phyloP scores from a whole-genome alignment of 2,329 filamentous ascomycete species.

The Mycosphaerella sp. region DNA sequence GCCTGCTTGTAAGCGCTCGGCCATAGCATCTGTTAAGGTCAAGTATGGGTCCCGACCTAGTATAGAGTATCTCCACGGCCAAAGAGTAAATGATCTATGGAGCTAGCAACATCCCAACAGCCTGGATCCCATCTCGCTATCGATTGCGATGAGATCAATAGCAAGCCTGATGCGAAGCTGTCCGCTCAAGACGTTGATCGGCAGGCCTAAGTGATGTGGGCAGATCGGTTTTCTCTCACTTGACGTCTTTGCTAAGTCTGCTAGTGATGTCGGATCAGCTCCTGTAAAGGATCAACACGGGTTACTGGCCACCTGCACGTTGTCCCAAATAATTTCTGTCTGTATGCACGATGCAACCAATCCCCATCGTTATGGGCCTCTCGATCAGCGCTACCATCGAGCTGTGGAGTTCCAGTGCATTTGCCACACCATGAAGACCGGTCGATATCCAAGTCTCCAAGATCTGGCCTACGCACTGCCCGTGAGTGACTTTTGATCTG shows the following conservation, averaged over 20 bases:
- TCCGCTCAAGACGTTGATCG: not conserved
- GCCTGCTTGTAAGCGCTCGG: not conserved
- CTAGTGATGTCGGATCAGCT: too few relatives aligned
- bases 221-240: too few relatives aligned
- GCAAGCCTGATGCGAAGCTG: not conserved
- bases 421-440: not conserved
- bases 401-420: not conserved
- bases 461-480: not conserved
- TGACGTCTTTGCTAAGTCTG: too few relatives aligned
- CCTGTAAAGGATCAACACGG: not conserved
- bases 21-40: not conserved
- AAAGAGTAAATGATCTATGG: not conserved
- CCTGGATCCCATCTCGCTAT: not conserved
- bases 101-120: not conserved
- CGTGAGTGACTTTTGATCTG: not conserved
- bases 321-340: not conserved
- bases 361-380: not conserved
- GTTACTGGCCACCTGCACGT: not conserved
- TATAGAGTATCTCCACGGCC: not conserved
- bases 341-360: not conserved
- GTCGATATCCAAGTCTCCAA: not conserved
- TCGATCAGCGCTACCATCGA: not conserved
- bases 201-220: too few relatives aligned
- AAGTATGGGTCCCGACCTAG: not conserved
- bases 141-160: not conserved